Conservation (phyloP, 805 yeast species). For the Ogataea philodendri region DNA sequence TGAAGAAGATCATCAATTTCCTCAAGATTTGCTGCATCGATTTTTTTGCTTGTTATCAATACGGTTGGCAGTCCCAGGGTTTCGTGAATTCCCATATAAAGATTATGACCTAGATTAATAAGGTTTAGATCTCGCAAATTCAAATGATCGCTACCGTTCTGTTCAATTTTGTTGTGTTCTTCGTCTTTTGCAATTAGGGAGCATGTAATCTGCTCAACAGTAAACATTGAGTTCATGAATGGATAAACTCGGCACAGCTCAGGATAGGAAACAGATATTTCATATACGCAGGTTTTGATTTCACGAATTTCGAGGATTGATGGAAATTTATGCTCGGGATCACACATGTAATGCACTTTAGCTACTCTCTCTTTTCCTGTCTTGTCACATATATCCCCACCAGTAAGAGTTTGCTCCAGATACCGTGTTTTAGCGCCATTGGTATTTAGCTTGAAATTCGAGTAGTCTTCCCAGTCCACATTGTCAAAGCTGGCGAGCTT, state of each 20-base stretch:
- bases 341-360: slow-evolving; percentile 31
- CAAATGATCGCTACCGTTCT: no score
- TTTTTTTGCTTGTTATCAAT: slow-evolving; percentile 11
- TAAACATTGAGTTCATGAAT: slow-evolving; percentile 21
- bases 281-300: slow-evolving; percentile 34
- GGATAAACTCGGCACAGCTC: slow-evolving; percentile 26
- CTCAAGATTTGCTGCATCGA: background rate
- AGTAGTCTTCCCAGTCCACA: slow-evolving; percentile 15
- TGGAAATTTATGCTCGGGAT: slow-evolving; percentile 17
- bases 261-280: slow-evolving; percentile 23
- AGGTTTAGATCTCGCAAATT: slow-evolving; percentile 3
- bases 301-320: slow-evolving; percentile 27
- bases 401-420: slow-evolving; percentile 28
- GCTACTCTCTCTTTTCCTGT: slow-evolving; percentile 32
- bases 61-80: slow-evolving; percentile 2
- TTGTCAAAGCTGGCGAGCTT: slow-evolving; percentile 18
- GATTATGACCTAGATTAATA: slow-evolving; percentile 20
- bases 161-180: no score
- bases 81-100: slow-evolving; percentile 15
- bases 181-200: no score
- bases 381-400: slow-evolving; percentile 36
- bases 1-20: slow-evolving; percentile 7
- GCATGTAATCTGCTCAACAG: no score
- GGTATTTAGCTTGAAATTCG: slow-evolving; percentile 28
- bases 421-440: slow-evolving; percentile 27